A percentile compares a stretch with the other conserved stretches of the same genome.
These are phyloP conservation scores for Syzygium aromaticum DNA, from an alignment of 345 rosid genomes.

Conservation along the genomic window DNA sequence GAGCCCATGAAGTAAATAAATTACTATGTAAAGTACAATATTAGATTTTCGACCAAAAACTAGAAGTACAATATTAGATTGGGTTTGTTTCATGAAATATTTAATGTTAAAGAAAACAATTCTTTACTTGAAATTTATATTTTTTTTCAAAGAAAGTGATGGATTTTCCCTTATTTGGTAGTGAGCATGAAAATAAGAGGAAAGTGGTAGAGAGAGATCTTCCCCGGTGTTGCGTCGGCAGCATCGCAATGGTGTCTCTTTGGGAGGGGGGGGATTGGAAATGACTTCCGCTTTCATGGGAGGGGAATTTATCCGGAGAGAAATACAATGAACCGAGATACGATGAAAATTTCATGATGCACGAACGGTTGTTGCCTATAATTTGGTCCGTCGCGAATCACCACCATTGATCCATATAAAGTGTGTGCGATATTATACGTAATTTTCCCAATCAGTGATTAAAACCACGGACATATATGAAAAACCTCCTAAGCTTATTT, in stretches of 20 bases:
- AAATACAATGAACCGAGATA: background rate
- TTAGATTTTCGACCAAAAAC: no score
- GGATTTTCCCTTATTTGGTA: background rate
- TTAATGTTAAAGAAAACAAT: background rate
- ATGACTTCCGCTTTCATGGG: background rate
- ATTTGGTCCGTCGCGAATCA: background rate
- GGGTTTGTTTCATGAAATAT: background rate
- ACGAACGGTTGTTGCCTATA: background rate
- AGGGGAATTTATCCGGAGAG: background rate
- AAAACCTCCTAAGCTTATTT: background rate
- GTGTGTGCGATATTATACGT: fast-evolving
- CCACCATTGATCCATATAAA: background rate
- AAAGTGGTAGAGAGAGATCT: background rate
- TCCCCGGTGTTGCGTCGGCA: no score
- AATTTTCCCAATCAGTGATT: background rate
- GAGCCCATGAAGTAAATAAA: background rate
- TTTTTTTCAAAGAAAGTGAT: background rate
- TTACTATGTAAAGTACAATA: no score
- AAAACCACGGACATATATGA: background rate
- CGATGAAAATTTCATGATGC: background rate
- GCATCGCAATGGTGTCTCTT: background rate
- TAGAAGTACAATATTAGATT: no score
- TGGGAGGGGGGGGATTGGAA: background rate
- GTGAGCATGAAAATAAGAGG: background rate
- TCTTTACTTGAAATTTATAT: background rate